Percentiles rank a stretch among this genome's conserved stretches.
Conservation (phyloP, 257 asterid species). For the Scutellaria minor region DNA sequence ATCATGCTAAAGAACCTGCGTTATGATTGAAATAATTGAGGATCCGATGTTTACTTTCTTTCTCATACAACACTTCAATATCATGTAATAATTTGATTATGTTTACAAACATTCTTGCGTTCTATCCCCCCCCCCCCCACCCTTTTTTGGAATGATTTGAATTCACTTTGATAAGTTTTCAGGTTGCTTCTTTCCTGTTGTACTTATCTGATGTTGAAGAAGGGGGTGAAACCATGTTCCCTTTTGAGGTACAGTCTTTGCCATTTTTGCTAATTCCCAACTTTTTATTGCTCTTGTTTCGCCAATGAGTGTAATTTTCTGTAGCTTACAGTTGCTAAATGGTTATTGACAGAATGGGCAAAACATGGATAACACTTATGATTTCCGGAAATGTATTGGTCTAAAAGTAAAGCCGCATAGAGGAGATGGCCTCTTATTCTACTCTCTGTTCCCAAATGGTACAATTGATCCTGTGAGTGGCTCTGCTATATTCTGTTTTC, state of each 20-base stretch:
- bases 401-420: constrained; percentile 83
- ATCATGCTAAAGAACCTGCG: constrained; percentile 18
- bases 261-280: constrained; percentile 16
- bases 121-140: no score
- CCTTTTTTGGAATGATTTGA: constrained; percentile 23
- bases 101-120: no score
- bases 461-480: constrained; percentile 84
- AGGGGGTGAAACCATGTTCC: constrained; percentile 99
- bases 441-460: constrained; percentile 80
- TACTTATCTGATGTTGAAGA: constrained; percentile 93
- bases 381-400: constrained; percentile 71
- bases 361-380: constrained; percentile 70
- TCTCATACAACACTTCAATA: no score
- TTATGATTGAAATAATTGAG: neutral
- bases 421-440: constrained; percentile 96
- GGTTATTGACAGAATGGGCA: constrained; percentile 60
- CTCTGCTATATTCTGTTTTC: constrained; percentile 27
- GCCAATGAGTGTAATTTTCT: constrained; percentile 10
- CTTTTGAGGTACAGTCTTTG: constrained; percentile 67
- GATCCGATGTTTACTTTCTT: neutral
- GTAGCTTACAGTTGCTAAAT: constrained; percentile 18
- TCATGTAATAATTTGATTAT: no score
- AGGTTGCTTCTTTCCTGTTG: constrained; percentile 93
- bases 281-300: constrained; percentile 4
- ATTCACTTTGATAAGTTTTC: constrained; percentile 26